Percentiles rank a stretch among this genome's conserved stretches.
These are phyloP conservation scores for Geotrichum klebahnii DNA, from an alignment of 1,139 yeast genomes.

Conservation along the genomic window DNA sequence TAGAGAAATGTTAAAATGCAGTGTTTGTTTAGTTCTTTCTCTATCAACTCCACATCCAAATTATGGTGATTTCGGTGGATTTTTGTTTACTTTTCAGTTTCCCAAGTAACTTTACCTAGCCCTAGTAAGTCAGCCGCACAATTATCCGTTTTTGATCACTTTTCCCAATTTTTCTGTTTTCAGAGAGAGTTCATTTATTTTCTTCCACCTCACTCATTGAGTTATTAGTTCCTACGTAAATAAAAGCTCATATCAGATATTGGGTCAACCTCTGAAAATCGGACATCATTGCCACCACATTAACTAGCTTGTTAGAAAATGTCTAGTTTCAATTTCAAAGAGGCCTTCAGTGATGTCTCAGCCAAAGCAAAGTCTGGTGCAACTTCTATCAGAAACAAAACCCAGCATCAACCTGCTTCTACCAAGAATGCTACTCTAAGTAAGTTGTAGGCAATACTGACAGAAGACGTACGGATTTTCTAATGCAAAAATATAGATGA, in stretches of 20 bases:
- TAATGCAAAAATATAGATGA: constrained; percentile 17
- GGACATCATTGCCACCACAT: not conserved
- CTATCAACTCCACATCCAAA: not conserved
- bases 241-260: no score
- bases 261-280: not conserved
- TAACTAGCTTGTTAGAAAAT: not conserved
- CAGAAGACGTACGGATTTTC: no score
- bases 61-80: not conserved
- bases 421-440: constrained; percentile 16
- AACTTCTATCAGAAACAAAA: constrained; percentile 8
- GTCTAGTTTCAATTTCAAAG: constrained; percentile 18
- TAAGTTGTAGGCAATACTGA: not conserved
- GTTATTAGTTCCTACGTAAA: no score
- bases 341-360: constrained; percentile 17
- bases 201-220: no score
- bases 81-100: constrained; percentile 8
- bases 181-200: no score
- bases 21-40: not conserved
- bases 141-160: not conserved
- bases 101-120: constrained; percentile 9
- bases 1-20: not conserved
- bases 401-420: constrained; percentile 19
- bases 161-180: not conserved
- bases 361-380: constrained; percentile 17
- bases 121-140: constrained; percentile 4